These are phyloP conservation scores for Xylaria hypoxylon DNA, from an alignment of 2,329 filamentous ascomycete genomes.

Conservation along the genomic window DNA sequence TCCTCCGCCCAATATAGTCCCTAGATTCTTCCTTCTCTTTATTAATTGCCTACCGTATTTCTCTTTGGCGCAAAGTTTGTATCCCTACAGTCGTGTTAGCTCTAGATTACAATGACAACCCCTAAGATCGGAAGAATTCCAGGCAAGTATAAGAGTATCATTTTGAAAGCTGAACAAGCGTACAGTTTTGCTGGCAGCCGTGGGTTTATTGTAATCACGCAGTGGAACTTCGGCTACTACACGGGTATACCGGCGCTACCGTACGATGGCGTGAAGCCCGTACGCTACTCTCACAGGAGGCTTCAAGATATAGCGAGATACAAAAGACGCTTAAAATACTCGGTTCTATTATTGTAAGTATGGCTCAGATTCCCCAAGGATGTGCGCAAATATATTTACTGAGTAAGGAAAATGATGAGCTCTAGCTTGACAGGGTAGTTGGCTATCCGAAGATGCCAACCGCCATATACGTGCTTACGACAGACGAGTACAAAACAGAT, in stretches of 20 bases:
- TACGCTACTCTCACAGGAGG: too few relatives aligned
- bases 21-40: too few relatives aligned
- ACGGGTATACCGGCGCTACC: too few relatives aligned
- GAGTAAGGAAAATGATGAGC: background rate
- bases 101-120: background rate
- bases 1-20: too few relatives aligned
- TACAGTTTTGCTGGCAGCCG: background rate
- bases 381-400: too few relatives aligned
- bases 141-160: background rate
- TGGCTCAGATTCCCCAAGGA: too few relatives aligned
- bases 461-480: background rate
- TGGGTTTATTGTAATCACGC: background rate
- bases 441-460: background rate
- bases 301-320: too few relatives aligned
- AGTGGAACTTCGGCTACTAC: background rate
- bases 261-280: too few relatives aligned
- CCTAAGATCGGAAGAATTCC: background rate
- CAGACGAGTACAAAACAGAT: background rate
- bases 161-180: background rate
- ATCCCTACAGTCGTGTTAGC: background rate
- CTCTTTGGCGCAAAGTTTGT: too few relatives aligned
- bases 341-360: too few relatives aligned
- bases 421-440: slow-evolving; percentile 5
- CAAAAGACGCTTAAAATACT: too few relatives aligned
- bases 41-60: too few relatives aligned